Base-by-base conservation (phyloP, 176 grass and related monocot genomes). In the Oryza longistaminata region DNA sequence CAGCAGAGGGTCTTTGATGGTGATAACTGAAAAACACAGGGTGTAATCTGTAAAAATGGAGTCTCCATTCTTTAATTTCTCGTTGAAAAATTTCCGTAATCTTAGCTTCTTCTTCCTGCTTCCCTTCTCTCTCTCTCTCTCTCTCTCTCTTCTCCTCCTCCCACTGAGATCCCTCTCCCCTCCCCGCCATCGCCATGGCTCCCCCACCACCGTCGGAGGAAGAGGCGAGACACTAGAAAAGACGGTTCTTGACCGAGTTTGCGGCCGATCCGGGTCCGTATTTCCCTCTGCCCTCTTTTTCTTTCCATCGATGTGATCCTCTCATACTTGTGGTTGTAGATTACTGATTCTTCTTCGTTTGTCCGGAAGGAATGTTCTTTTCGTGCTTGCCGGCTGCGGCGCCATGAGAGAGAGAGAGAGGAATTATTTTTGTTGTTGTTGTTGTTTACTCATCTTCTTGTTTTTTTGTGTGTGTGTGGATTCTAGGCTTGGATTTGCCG, bases 161-260 rank as follows among this genome's bases (percentile, higher is more conserved):
- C 44, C 14, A 68, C 35, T 74, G 82, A 68, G 82, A 85, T 91
- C 90, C 81, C 90, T 91, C 90, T 77, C 61, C 16, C 37, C 90
- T 77, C 61, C 16, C 37, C 16, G 16, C 53, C 53, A 21, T 58
- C 42, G 31, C 69, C 85, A 71, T 90, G 85, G 80, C 45, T 43
- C 21, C 84, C 9, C 69, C 73, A 22, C 72, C 39, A 69, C 43
- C 75, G 62, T 9, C 21, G 75, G 27, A 66, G 26, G 24, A 37
- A 11, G 26, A 62, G 58, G 21, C 64, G 21, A 52, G 10, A 25
- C 64, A 79, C 81, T 91, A 87, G 70, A 55, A 19, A 19, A 39
- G 27, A 40, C 49, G 27, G 40, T 31, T 75, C 12, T 64, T 9
- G 48, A 64, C 11, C 24, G 37, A 25, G 29, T n/a, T 37, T 29